Evolutionary conservation across 2,329 filamentous ascomycete genomes (phyloP).

Genomic region (Penicillium sp.): DNA sequence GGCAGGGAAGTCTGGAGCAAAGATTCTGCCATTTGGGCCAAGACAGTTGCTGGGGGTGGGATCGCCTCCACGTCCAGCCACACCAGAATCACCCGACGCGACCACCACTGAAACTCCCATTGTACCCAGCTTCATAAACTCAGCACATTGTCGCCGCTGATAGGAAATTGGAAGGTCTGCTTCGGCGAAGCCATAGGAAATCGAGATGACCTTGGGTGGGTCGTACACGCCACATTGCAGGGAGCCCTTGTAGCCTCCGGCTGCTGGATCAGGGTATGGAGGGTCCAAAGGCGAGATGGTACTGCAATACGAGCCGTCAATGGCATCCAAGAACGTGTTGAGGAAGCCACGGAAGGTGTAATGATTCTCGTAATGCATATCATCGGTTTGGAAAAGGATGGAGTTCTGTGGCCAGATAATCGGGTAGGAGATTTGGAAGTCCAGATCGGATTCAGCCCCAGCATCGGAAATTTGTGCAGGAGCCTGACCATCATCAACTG

Average conservation of each 20-base stretch:
- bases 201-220: conserved; percentile 38
- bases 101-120: conserved; percentile 50
- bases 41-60: conserved; percentile 36
- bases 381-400: conserved; percentile 51
- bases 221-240: conserved; percentile 47
- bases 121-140: conserved; percentile 53
- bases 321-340: conserved; percentile 51
- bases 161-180: conserved; percentile 37
- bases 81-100: conserved; percentile 50
- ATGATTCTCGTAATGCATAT: conserved; percentile 41
- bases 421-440: conserved; percentile 49
- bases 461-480: conserved; percentile 30
- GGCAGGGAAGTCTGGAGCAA: conserved; percentile 41
- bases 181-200: conserved; percentile 39
- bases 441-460: conserved; percentile 45
- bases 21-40: conserved; percentile 35
- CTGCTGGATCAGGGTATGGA: conserved; percentile 41
- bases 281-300: conserved; percentile 45
- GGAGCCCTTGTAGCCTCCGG: conserved; percentile 44
- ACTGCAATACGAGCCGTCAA: conserved; percentile 53
- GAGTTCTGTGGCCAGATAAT: conserved; percentile 52
- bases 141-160: conserved; percentile 42
- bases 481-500: conserved; percentile 43
- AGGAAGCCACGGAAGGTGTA: conserved; percentile 43
- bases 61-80: conserved; percentile 34